Evolutionary conservation across 2,329 filamentous ascomycete genomes (phyloP), one percentile per base, ranked within the genome.

Genomic region (Alternaria conjuncta): DNA sequence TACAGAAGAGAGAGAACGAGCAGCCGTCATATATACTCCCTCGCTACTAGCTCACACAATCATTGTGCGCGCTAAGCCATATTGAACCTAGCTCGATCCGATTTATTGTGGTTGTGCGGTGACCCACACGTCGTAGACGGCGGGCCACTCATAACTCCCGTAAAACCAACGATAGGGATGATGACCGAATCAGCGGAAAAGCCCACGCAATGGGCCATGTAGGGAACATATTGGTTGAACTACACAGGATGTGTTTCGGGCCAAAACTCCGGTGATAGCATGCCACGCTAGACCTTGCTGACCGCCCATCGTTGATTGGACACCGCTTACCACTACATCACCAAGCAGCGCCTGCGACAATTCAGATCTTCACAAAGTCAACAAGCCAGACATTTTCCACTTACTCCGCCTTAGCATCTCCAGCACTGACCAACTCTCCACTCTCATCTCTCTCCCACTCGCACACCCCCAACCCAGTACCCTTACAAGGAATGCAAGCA

Each of bases 401-500:
- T 7, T 15, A 26, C n/a, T 28, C 18, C 15, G 13, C 18, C 18
- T 56, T 26, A 6, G 10, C 25, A 23, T 49, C 43, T 7, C 15
- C 50, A 28, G 45, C 21, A 12, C 41, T 26, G 3, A 54, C 30
- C 32, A 47, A 20, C 7, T 49, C 26, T 1, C 26, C 61, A 23
- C 44, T 32, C 25, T 55, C 60, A 36, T 55, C 56, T 2, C 43
- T 44, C 32, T 62, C 63, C 60, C 63, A 67, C 26, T 65, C 20
- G 57, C 71, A 73, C 15, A 49, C 61, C 10, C 54, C 10, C 6
- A 55, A 30, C 20, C 44, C 49, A 5, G 59, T 55, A 3, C 46
- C 55, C 13, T 47, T 60, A 54, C 71, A 73, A 12, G 63, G 67
- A 26, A 65, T 46, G 15, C 71, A 73, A 4, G 62, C 36, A 36